Conservation (phyloP, 2,329 filamentous ascomycete genomes). For the Scopulariopsis brevicaulis region DNA sequence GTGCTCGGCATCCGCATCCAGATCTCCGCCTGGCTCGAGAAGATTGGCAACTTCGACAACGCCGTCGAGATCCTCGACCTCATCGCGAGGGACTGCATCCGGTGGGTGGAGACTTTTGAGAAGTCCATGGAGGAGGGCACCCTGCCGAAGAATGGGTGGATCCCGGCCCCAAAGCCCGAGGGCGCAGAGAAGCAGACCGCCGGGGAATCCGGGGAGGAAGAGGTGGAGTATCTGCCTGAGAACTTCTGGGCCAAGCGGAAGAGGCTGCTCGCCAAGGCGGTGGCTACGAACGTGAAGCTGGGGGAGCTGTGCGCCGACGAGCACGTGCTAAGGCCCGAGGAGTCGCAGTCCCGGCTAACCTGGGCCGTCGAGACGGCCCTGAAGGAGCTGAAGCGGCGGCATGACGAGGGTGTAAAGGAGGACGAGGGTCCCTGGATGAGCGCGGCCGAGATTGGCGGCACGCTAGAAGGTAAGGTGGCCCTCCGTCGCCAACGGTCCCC, state of each 20-base stretch:
- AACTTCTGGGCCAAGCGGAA: slow-evolving; percentile 47
- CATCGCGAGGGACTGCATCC: slow-evolving; percentile 57
- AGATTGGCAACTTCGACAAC: slow-evolving; percentile 55
- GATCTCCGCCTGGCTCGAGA: slow-evolving; percentile 69
- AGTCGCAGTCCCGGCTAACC: slow-evolving; percentile 57
- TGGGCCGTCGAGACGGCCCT: slow-evolving; percentile 75
- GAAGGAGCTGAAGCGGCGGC: slow-evolving; percentile 59
- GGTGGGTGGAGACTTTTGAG: slow-evolving; percentile 47
- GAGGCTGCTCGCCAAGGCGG: slow-evolving; percentile 59
- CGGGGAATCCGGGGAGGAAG: slow-evolving; percentile 6
- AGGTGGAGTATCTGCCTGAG: slow-evolving; percentile 20
- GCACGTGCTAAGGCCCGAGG: slow-evolving; percentile 61
- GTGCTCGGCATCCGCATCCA: slow-evolving; percentile 82
- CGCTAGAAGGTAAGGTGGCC: slow-evolving; percentile 49
- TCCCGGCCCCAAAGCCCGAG: slow-evolving; percentile 10
- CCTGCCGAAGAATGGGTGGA: slow-evolving; percentile 25
- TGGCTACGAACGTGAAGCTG: slow-evolving; percentile 72
- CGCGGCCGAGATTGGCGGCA: slow-evolving; percentile 59
- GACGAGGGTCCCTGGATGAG: slow-evolving; percentile 63
- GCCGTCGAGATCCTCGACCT: slow-evolving; percentile 70
- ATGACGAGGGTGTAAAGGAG: slow-evolving; percentile 54
- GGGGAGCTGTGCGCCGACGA: slow-evolving; percentile 72
- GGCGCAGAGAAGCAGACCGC: background rate
- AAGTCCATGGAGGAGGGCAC: slow-evolving; percentile 33
- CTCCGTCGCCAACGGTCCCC: background rate